A percentile compares a stretch with the other conserved stretches of the same genome.
These are phyloP conservation scores for Auriscalpium vulgare DNA, from an alignment of 768 basidiomycete species.

Conservation along the genomic window DNA sequence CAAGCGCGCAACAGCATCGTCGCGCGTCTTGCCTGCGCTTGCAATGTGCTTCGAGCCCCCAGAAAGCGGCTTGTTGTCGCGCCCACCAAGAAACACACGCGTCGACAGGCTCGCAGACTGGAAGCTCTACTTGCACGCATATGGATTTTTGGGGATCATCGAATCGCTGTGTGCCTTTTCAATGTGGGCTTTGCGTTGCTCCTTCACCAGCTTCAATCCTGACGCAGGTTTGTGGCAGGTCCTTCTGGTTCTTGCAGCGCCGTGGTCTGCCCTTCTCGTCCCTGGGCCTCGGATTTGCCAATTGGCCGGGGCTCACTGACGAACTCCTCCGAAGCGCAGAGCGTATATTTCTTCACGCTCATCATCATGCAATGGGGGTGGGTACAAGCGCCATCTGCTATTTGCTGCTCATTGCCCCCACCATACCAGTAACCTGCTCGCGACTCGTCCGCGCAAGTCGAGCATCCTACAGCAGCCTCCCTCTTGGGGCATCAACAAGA, in stretches of 20 bases:
- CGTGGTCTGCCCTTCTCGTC: conserved; percentile 40
- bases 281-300: conserved; percentile 38
- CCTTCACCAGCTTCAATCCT: not conserved
- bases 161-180: conserved; percentile 40
- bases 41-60: conserved; percentile 51
- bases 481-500: conserved; percentile 30
- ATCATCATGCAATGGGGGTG: conserved; percentile 53
- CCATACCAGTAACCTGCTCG: conserved; percentile 34
- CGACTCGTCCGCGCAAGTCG: conserved; percentile 46
- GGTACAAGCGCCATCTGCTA: not conserved
- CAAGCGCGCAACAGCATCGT: conserved; percentile 45
- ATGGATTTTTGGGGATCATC: conserved; percentile 44
- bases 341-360: conserved; percentile 43
- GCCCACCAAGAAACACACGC: conserved; percentile 47
- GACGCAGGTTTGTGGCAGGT: conserved; percentile 14
- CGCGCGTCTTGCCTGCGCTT: conserved; percentile 43
- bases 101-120: conserved; percentile 48
- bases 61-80: conserved; percentile 48
- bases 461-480: conserved; percentile 52
- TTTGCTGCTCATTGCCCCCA: not conserved
- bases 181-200: conserved; percentile 29
- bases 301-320: conserved; percentile 31
- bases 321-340: conserved; percentile 41
- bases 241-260: conserved; percentile 38
- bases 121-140: conserved; percentile 48